Evolutionary conservation across 169 alveolate genomes (phyloP).

Genomic region (Eimeria sp.): DNA sequence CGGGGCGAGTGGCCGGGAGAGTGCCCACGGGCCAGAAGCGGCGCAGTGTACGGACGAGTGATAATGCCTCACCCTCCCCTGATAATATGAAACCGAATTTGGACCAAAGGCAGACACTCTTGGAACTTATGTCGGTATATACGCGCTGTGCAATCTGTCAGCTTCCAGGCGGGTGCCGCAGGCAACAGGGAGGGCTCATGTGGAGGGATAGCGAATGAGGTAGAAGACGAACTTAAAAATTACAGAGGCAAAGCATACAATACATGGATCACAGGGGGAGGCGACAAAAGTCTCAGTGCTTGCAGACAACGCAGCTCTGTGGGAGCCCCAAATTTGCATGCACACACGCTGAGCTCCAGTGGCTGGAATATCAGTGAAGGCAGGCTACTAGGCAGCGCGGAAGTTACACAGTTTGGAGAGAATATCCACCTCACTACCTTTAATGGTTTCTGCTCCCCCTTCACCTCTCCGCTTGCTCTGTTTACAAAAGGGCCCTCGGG

Average conservation of each 20-base stretch:
- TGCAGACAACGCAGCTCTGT: background rate
- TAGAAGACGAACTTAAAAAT: background rate
- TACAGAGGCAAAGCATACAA: background rate
- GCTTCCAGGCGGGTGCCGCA: background rate
- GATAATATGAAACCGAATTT: background rate
- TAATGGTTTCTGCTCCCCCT: background rate
- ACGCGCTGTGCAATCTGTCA: background rate
- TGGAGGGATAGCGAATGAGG: background rate
- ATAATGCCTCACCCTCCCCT: background rate
- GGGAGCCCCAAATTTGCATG: slow-evolving; percentile 34
- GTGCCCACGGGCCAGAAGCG: background rate
- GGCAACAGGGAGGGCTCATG: background rate
- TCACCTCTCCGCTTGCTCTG: too few species aligned
- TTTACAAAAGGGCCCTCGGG: background rate
- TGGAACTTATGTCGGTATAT: background rate
- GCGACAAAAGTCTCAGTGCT: background rate
- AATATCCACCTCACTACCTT: background rate
- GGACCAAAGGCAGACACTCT: background rate
- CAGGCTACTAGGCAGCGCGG: background rate
- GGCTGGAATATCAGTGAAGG: background rate
- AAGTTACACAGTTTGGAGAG: background rate
- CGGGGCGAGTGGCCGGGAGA: background rate
- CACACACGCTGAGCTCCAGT: background rate
- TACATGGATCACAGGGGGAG: background rate
- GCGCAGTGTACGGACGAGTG: background rate